Evolutionary conservation across 139 green algal species (phyloP).

Genomic region (Zygnema circumcarinatum): DNA sequence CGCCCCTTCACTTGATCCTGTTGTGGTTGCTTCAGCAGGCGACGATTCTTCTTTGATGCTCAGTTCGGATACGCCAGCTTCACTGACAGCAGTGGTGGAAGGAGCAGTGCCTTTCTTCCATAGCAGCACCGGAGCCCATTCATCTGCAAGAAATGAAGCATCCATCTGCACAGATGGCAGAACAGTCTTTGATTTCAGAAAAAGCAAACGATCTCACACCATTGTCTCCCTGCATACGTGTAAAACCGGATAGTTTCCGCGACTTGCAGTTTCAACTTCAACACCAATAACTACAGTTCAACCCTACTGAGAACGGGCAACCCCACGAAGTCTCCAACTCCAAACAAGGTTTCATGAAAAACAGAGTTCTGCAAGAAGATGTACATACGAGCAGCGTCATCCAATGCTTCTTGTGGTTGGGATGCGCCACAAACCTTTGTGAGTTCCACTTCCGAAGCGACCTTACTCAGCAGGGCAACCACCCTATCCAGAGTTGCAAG

Average conservation of each 20-base stretch:
- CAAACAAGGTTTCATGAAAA: too few relatives aligned
- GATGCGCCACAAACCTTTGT: not conserved
- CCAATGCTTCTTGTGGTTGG: too few relatives aligned
- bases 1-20: not conserved
- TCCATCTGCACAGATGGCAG: conserved; percentile 55
- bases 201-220: too few relatives aligned
- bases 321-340: too few relatives aligned
- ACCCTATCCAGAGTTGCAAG: conserved; percentile 20
- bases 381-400: too few relatives aligned
- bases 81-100: not conserved
- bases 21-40: not conserved
- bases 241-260: too few relatives aligned
- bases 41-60: not conserved
- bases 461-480: not conserved
- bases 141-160: conserved; percentile 20
- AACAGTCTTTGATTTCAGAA: too few relatives aligned
- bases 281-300: too few relatives aligned
- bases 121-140: conserved; percentile 34
- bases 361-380: too few relatives aligned
- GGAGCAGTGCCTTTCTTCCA: conserved; percentile 22
- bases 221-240: too few relatives aligned
- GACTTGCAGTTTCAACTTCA: too few relatives aligned
- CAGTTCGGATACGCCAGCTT: not conserved
- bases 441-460: not conserved
- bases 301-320: too few relatives aligned